A percentile compares a stretch with the other conserved stretches of the same genome.
Evolutionary conservation across 1,284 basidiomycete species (phyloP).

Genomic region (Moesziomyces parantarcticus): DNA sequence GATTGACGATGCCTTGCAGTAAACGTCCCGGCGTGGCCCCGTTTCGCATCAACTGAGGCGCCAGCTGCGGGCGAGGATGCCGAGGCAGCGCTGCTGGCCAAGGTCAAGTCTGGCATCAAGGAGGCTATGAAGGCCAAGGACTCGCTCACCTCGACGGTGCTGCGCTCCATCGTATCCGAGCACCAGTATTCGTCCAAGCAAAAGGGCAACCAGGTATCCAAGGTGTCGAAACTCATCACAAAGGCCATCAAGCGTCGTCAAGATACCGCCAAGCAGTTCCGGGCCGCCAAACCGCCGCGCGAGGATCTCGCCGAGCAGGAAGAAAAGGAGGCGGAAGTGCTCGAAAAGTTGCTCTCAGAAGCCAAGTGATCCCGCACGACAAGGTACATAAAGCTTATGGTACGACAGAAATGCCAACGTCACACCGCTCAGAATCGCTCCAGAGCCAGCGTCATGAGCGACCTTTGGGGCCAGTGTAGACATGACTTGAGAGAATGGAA

Average conservation of each 20-base stretch:
- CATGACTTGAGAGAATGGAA: neutral
- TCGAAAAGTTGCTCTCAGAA: slow-evolving; percentile 45
- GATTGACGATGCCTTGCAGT: neutral
- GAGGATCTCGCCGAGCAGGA: slow-evolving; percentile 58
- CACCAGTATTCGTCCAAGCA: slow-evolving; percentile 55
- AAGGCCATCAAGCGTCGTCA: slow-evolving; percentile 51
- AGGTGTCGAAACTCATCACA: slow-evolving; percentile 43
- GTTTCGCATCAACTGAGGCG: slow-evolving; percentile 31
- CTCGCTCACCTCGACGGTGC: slow-evolving; percentile 47
- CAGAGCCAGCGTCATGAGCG: no score
- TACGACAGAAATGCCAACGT: no score
- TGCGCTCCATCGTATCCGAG: slow-evolving; percentile 55
- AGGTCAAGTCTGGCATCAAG: slow-evolving; percentile 55
- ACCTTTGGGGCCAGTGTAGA: no score
- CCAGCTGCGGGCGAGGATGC: slow-evolving; percentile 19
- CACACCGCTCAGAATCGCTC: no score
- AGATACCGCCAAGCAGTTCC: slow-evolving; percentile 52
- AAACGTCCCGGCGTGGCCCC: slow-evolving; percentile 15
- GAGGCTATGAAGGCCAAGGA: slow-evolving; percentile 58
- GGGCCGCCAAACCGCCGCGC: slow-evolving; percentile 51
- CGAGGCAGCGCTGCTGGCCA: slow-evolving; percentile 40
- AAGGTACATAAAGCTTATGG: no score
- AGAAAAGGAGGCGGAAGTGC: slow-evolving; percentile 49
- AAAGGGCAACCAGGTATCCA: slow-evolving; percentile 40
- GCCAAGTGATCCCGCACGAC: slow-evolving; percentile 11